phyloP scores from a whole-genome alignment of 1,139 yeast species.

The Meyerozyma sp. region DNA sequence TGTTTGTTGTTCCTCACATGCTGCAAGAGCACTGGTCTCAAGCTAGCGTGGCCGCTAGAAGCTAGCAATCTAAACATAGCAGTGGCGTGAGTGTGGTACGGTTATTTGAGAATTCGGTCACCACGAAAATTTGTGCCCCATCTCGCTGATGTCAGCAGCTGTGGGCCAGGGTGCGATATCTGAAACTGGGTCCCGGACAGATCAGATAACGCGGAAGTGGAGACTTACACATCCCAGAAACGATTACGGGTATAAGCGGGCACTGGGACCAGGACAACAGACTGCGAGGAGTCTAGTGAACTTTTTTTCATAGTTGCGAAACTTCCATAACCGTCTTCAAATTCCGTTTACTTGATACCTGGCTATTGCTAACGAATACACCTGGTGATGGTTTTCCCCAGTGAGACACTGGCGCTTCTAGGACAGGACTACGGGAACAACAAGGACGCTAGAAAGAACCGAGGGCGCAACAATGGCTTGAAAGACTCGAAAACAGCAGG shows the following conservation, averaged over 20 bases:
- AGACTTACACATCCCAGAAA: too few species aligned
- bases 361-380: neutral
- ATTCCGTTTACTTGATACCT: neutral
- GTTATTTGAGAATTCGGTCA: neutral
- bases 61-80: conserved; percentile 37
- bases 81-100: neutral
- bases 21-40: conserved; percentile 36
- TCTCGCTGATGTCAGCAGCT: neutral
- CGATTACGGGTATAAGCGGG: neutral
- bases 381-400: neutral
- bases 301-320: neutral
- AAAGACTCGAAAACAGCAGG: conserved; percentile 4
- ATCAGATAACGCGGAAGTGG: neutral
- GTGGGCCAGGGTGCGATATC: too few species aligned
- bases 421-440: neutral
- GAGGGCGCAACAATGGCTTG: neutral
- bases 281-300: neutral
- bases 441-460: neutral
- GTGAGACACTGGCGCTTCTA: neutral
- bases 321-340: neutral
- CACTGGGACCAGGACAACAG: neutral
- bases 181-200: neutral
- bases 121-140: neutral
- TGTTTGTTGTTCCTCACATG: conserved; percentile 31
- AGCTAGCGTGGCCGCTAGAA: conserved; percentile 30